These are phyloP conservation scores for Paramecium primaurelia DNA, from an alignment of 73 alveolate genomes.

Conservation along the genomic window DNA sequence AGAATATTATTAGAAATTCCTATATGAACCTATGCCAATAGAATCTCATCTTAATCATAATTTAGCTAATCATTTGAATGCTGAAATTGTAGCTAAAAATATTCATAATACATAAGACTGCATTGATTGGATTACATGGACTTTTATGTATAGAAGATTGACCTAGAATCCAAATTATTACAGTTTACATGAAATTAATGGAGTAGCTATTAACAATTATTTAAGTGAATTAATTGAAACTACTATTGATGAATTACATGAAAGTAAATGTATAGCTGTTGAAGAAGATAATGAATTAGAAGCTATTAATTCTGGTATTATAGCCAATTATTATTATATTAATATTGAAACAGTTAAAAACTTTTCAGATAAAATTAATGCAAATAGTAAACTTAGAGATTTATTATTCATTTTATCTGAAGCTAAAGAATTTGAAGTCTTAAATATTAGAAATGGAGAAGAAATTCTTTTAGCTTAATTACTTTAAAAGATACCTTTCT, in stretches of 20 bases:
- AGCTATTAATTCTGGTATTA: conserved; percentile 54
- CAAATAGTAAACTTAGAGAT: neutral
- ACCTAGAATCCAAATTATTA: conserved; percentile 98
- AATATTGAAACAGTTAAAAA: conserved; percentile 39
- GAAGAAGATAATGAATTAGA: conserved; percentile 54
- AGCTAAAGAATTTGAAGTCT: conserved; percentile 52
- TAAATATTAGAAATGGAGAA: conserved; percentile 54
- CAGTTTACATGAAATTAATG: conserved; percentile 92
- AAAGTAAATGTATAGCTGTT: conserved; percentile 47
- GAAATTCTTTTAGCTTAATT: conserved; percentile 30
- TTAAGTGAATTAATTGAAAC: conserved; percentile 51
- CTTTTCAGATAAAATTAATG: conserved; percentile 36
- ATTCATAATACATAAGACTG: conserved; percentile 94
- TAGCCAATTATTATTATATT: conserved; percentile 55
- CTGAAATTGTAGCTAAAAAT: conserved; percentile 95
- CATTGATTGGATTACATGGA: conserved; percentile 99
- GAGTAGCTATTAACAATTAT: conserved; percentile 63
- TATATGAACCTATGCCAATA: conserved; percentile 97
- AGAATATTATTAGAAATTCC: conserved; percentile 95
- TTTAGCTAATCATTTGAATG: conserved; percentile 94
- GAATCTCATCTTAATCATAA: conserved; percentile 93
- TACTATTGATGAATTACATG: conserved; percentile 49
- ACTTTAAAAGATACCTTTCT: conserved; percentile 10
- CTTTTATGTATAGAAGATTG: conserved; percentile 98
- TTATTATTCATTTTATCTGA: conserved; percentile 1